Conservation (phyloP, 2,329 filamentous ascomycete genomes). For the Aciculosporium take region DNA sequence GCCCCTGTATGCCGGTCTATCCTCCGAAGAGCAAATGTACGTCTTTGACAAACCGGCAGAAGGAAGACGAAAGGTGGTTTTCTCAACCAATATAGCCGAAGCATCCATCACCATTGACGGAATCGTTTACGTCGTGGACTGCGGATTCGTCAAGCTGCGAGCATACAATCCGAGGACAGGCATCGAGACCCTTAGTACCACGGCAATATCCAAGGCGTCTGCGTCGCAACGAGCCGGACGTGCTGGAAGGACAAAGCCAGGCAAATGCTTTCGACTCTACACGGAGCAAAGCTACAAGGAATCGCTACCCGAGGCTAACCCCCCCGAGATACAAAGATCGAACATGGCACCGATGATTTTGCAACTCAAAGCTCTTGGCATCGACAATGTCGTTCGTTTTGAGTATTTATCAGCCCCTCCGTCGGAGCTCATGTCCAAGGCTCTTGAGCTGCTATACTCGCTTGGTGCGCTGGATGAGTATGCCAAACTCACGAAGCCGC, state of each 20-base stretch:
- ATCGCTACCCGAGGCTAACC: constrained; percentile 52
- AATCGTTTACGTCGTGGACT: constrained; percentile 81
- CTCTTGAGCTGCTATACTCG: constrained; percentile 75
- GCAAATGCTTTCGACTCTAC: constrained; percentile 90
- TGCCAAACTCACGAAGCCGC: constrained; percentile 74
- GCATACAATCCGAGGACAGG: constrained; percentile 73
- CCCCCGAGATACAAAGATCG: constrained; percentile 83
- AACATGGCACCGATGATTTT: constrained; percentile 80
- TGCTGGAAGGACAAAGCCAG: constrained; percentile 75
- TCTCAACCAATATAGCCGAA: constrained; percentile 92
- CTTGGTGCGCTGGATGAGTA: constrained; percentile 79
- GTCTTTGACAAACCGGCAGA: constrained; percentile 76
- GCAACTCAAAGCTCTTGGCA: constrained; percentile 86
- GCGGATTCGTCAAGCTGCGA: constrained; percentile 79
- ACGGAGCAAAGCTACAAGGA: constrained; percentile 56
- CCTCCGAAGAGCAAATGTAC: constrained; percentile 86
- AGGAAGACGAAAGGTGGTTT: constrained; percentile 77
- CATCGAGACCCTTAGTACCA: constrained; percentile 74
- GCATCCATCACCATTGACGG: constrained; percentile 90
- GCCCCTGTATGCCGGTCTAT: constrained; percentile 77
- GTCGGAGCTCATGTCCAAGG: constrained; percentile 69
- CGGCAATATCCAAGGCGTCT: constrained; percentile 76
- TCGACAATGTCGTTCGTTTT: constrained; percentile 87
- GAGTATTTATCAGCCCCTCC: constrained; percentile 79
- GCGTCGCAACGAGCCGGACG: constrained; percentile 84